Percentiles rank a stretch among this genome's conserved stretches.
phyloP scores from a whole-genome alignment of 1,284 basidiomycete genomes.

The Nidula niveotomentosa region DNA sequence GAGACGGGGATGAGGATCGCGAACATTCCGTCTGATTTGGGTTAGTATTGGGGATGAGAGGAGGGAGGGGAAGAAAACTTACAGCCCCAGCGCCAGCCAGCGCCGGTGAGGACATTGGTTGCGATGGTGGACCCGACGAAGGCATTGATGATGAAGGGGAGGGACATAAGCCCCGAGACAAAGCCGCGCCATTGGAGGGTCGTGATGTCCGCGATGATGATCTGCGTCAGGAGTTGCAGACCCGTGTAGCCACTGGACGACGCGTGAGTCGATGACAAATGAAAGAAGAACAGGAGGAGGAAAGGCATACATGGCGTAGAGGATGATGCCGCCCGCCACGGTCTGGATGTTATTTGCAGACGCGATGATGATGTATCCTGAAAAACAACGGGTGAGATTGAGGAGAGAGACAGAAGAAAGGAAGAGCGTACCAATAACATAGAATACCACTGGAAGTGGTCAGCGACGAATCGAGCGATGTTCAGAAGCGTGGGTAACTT shows the following conservation, averaged over 20 bases:
- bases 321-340: slow-evolving; percentile 51
- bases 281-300: not conserved
- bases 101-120: slow-evolving; percentile 50
- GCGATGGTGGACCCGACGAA: slow-evolving; percentile 75
- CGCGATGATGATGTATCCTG: slow-evolving; percentile 59
- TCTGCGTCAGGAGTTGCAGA: slow-evolving; percentile 72
- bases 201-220: slow-evolving; percentile 81
- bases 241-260: slow-evolving; percentile 55
- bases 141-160: slow-evolving; percentile 69
- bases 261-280: not conserved
- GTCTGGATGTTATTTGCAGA: slow-evolving; percentile 55
- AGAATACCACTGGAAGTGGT: slow-evolving; percentile 45
- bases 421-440: slow-evolving; percentile 40
- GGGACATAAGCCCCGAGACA: slow-evolving; percentile 59
- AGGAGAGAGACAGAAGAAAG: too few relatives aligned
- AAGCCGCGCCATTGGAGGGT: slow-evolving; percentile 79
- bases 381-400: too few relatives aligned
- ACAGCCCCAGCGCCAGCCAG: slow-evolving; percentile 79
- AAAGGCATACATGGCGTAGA: slow-evolving; percentile 51
- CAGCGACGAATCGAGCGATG: not conserved
- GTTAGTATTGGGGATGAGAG: not conserved
- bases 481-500: slow-evolving; percentile 27
- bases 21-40: slow-evolving; percentile 62
- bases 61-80: slow-evolving; percentile 17
- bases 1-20: slow-evolving; percentile 57